These are phyloP conservation scores for Aspergillus sp. DNA, from an alignment of 2,329 filamentous ascomycete species.

Conservation along the genomic window DNA sequence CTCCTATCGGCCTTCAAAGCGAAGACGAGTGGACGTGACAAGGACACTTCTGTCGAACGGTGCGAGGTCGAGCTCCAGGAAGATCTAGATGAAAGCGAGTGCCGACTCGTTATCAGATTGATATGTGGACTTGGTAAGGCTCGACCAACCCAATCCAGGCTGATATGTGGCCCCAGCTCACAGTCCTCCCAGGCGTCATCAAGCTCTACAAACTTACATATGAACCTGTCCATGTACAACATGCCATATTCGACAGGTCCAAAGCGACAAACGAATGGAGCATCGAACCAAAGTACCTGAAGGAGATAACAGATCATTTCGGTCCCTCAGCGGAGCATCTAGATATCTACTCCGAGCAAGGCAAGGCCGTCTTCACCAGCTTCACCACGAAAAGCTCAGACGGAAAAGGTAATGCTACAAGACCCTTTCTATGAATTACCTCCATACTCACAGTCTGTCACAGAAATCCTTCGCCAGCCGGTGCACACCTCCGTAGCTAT, in stretches of 20 bases:
- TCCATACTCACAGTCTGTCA: constrained; percentile 14
- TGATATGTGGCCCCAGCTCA: neutral
- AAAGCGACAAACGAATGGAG: constrained; percentile 60
- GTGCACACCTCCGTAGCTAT: constrained; percentile 65
- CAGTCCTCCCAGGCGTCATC: constrained; percentile 52
- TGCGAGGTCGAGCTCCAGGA: constrained; percentile 65
- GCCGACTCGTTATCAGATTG: constrained; percentile 63
- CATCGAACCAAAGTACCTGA: constrained; percentile 58
- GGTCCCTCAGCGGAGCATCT: constrained; percentile 65
- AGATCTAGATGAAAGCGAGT: constrained; percentile 57
- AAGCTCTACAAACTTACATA: constrained; percentile 68
- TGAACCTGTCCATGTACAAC: constrained; percentile 62
- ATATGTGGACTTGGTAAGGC: constrained; percentile 59
- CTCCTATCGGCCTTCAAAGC: constrained; percentile 66
- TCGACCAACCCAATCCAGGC: neutral
- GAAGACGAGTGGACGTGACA: constrained; percentile 56
- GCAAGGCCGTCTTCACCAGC: constrained; percentile 63
- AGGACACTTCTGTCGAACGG: constrained; percentile 61
- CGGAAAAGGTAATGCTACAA: constrained; percentile 52
- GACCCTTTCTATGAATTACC: neutral
- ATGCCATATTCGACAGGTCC: constrained; percentile 63
- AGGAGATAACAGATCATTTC: constrained; percentile 66
- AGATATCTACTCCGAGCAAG: constrained; percentile 61
- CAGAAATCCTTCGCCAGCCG: constrained; percentile 65
- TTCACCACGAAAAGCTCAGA: constrained; percentile 66